Percentiles rank a stretch among this genome's conserved stretches.
Conservation (phyloP, 148 eudicot genomes). For the Chenopodium quinoa region DNA sequence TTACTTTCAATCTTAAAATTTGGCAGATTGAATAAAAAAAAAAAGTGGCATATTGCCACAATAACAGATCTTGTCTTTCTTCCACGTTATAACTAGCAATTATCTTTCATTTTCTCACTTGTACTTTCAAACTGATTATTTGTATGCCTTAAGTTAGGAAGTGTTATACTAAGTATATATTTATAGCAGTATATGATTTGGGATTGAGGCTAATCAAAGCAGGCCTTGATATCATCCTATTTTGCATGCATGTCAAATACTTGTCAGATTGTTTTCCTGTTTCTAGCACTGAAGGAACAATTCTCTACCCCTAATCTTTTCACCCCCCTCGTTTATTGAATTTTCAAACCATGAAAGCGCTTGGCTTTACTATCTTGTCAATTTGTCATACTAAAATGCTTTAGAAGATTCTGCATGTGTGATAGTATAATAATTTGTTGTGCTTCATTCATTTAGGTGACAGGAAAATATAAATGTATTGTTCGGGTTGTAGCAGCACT, state of each 20-base stretch:
- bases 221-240: not conserved
- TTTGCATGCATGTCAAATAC: not conserved
- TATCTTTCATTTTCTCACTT: too few relatives aligned
- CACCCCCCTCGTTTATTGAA: not conserved
- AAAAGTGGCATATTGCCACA: not conserved
- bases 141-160: not conserved
- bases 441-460: slow-evolving; percentile 43
- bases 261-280: not conserved
- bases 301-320: not conserved
- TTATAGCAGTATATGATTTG: too few relatives aligned
- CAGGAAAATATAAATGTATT: slow-evolving; percentile 71
- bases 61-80: not conserved
- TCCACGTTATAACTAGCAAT: not conserved
- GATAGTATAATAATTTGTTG: not conserved
- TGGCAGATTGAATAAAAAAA: not conserved
- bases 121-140: not conserved
- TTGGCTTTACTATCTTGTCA: not conserved
- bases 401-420: not conserved
- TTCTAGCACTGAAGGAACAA: not conserved
- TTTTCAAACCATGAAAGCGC: not conserved
- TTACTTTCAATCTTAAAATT: not conserved
- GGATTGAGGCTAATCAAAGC: too few relatives aligned
- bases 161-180: too few relatives aligned
- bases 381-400: not conserved
- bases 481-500: slow-evolving; percentile 65